Percentiles rank a stretch among this genome's conserved stretches.
Conservation (phyloP, 768 basidiomycete species). For the Suillus discolor region DNA sequence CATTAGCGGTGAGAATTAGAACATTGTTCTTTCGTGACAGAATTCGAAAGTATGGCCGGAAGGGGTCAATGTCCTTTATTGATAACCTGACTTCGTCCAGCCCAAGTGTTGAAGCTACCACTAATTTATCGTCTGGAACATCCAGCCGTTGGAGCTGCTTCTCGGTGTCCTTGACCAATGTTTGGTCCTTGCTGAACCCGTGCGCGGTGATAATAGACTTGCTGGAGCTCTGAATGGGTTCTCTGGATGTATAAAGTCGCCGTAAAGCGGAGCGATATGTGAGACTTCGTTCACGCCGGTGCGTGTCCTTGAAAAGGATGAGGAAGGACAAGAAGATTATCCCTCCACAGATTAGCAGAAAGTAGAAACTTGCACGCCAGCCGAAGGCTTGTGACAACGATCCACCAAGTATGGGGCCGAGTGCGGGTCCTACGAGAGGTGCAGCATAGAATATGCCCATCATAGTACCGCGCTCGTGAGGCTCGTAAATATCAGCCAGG, state of each 20-base stretch:
- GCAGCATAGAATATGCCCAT: slow-evolving; percentile 84
- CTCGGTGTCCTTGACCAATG: slow-evolving; percentile 15
- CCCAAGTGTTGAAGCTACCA: slow-evolving; percentile 15
- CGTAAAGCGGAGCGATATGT: slow-evolving; percentile 72
- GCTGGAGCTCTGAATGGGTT: slow-evolving; percentile 23
- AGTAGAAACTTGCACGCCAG: slow-evolving; percentile 88
- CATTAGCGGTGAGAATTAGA: slow-evolving; percentile 48
- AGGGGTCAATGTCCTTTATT: slow-evolving; percentile 73
- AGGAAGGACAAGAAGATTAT: slow-evolving; percentile 57
- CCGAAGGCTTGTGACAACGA: slow-evolving; percentile 62
- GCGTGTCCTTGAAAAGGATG: slow-evolving; percentile 79
- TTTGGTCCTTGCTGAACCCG: slow-evolving; percentile 16
- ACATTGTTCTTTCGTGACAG: slow-evolving; percentile 68
- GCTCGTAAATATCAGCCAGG: slow-evolving; percentile 77
- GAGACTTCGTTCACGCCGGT: slow-evolving; percentile 78
- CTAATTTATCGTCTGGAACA: slow-evolving; percentile 20
- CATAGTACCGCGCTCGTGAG: slow-evolving; percentile 71
- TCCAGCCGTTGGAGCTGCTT: slow-evolving; percentile 26
- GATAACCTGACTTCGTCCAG: slow-evolving; percentile 52
- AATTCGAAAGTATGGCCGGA: slow-evolving; percentile 61
- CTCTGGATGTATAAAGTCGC: slow-evolving; percentile 36
- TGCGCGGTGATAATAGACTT: slow-evolving; percentile 18
- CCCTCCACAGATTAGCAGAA: slow-evolving; percentile 67
- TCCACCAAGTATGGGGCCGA: slow-evolving; percentile 76
- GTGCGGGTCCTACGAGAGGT: slow-evolving; percentile 72